Evolutionary conservation across 345 rosid genomes (phyloP).

Genomic region (Murraya paniculata): DNA sequence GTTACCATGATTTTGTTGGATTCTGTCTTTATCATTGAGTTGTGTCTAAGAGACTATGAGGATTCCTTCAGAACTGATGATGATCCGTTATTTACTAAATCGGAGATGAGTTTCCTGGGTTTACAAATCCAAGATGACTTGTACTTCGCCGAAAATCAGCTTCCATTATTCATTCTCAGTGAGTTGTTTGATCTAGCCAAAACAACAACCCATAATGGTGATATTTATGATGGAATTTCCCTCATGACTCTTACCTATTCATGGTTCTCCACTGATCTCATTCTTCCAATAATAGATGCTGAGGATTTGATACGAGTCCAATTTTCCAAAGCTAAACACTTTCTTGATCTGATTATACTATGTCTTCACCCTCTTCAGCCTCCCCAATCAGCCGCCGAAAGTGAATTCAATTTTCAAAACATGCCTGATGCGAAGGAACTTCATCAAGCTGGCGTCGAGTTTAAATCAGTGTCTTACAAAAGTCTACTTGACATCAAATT

Average conservation of each 20-base stretch:
- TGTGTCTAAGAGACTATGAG: not conserved
- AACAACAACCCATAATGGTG: too few relatives aligned
- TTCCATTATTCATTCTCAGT: constrained; percentile 24
- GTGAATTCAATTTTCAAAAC: not conserved
- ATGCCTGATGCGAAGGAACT: not conserved
- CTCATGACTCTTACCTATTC: not conserved
- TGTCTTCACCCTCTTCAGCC: not conserved
- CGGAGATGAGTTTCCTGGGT: not conserved
- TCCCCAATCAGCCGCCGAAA: too few relatives aligned
- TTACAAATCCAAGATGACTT: constrained; percentile 16
- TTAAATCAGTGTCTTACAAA: not conserved
- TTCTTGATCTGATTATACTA: not conserved
- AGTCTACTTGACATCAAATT: not conserved
- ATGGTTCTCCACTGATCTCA: not conserved
- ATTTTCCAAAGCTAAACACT: not conserved
- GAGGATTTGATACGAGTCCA: too few relatives aligned
- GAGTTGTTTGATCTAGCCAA: constrained; percentile 1
- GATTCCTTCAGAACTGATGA: accelerated
- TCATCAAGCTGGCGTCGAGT: not conserved
- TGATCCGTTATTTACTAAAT: not conserved
- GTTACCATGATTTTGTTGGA: constrained; percentile 19
- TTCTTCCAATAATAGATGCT: too few relatives aligned
- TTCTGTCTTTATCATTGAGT: constrained; percentile 16
- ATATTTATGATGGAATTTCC: not conserved
- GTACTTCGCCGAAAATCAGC: constrained; percentile 28